Evolutionary conservation across 2,329 filamentous ascomycete species (phyloP).

Genomic region (Coleophoma eucalyptorum): DNA sequence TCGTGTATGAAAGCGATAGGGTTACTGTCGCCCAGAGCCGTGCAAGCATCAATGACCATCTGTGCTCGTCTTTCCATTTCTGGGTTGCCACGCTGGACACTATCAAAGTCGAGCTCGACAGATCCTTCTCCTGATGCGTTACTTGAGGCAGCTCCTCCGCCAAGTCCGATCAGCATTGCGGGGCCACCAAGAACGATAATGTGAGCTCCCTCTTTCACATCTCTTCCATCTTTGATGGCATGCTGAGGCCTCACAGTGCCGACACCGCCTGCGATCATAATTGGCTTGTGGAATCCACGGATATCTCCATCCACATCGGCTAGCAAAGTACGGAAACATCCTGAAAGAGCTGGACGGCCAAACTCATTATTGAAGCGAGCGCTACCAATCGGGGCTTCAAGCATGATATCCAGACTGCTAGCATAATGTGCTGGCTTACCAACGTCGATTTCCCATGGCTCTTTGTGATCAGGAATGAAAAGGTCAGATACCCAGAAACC

Average conservation of each 20-base stretch:
- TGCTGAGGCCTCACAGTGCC: constrained; percentile 82
- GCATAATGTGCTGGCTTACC: constrained; percentile 90
- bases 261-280: constrained; percentile 95
- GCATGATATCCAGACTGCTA: constrained; percentile 93
- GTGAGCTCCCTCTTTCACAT: constrained; percentile 84
- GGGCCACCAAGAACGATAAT: constrained; percentile 92
- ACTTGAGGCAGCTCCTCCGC: constrained; percentile 91
- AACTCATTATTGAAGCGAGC: constrained; percentile 98
- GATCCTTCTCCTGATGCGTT: constrained; percentile 84
- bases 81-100: constrained; percentile 93
- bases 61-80: constrained; percentile 94
- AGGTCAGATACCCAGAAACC: constrained; percentile 97
- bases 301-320: constrained; percentile 67
- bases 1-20: constrained; percentile 98
- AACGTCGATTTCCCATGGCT: constrained; percentile 89
- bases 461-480: constrained; percentile 75
- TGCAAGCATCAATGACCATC: constrained; percentile 96
- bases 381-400: constrained; percentile 92
- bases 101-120: constrained; percentile 92
- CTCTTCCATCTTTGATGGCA: constrained; percentile 75
- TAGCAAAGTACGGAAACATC: constrained; percentile 88
- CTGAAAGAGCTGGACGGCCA: constrained; percentile 80
- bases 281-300: constrained; percentile 95
- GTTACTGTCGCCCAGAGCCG: constrained; percentile 76
- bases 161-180: constrained; percentile 95